Percentiles rank a stretch among this genome's conserved stretches.
Conservation (phyloP, 2,329 filamentous ascomycete species). For the Penicillium sp. region DNA sequence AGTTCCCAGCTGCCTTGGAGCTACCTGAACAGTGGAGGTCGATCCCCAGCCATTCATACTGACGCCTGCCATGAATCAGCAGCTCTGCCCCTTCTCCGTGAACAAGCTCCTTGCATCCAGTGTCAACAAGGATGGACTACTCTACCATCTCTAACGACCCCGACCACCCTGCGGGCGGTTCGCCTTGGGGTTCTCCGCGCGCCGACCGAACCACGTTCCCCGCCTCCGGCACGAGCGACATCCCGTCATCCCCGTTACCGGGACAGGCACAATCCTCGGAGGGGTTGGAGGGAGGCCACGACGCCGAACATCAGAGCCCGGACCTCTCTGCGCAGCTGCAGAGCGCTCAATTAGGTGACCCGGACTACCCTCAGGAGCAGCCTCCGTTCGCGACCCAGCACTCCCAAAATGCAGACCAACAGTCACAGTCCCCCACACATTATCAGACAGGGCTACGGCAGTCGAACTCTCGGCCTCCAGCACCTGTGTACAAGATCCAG, state of each 20-base stretch:
- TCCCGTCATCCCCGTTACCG: slow-evolving; percentile 41
- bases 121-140: slow-evolving; percentile 57
- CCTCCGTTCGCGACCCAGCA: slow-evolving; percentile 36
- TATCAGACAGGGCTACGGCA: slow-evolving; percentile 44
- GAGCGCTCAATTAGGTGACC: slow-evolving; percentile 37
- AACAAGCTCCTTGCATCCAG: slow-evolving; percentile 17
- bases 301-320: slow-evolving; percentile 37
- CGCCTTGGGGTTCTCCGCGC: slow-evolving; percentile 61
- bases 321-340: slow-evolving; percentile 43
- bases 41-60: slow-evolving; percentile 21
- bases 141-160: slow-evolving; percentile 54
- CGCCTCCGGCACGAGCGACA: slow-evolving; percentile 32
- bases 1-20: slow-evolving; percentile 7
- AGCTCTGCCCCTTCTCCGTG: slow-evolving; percentile 17
- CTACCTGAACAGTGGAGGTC: slow-evolving; percentile 18
- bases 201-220: slow-evolving; percentile 43
- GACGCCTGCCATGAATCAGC: slow-evolving; percentile 21
- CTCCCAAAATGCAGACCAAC: slow-evolving; percentile 35
- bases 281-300: slow-evolving; percentile 21
- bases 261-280: slow-evolving; percentile 35
- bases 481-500: slow-evolving; percentile 76
- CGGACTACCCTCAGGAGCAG: slow-evolving; percentile 37
- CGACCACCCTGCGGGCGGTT: slow-evolving; percentile 54
- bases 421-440: slow-evolving; percentile 43
- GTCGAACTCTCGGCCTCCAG: slow-evolving; percentile 40